A percentile compares a stretch with the other conserved stretches of the same genome.
These are phyloP conservation scores for Scutellaria baicalensis DNA, from an alignment of 257 asterid genomes.

Conservation along the genomic window DNA sequence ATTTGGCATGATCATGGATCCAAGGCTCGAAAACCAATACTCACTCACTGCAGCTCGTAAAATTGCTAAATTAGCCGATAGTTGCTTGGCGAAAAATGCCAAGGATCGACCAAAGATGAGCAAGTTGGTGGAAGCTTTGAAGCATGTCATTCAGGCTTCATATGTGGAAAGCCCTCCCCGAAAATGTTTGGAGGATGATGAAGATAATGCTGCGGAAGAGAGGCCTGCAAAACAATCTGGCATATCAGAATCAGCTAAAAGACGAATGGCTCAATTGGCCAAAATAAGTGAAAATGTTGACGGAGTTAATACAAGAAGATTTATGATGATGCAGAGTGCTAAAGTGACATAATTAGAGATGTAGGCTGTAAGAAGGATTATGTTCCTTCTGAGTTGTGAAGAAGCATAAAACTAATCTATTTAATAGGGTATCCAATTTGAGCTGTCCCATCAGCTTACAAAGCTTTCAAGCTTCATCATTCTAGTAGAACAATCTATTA, in stretches of 20 bases:
- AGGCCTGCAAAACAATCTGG: slow-evolving; percentile 27
- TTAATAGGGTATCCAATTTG: background rate
- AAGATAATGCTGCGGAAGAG: slow-evolving; percentile 30
- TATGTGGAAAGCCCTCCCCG: slow-evolving; percentile 31
- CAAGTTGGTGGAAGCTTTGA: slow-evolving; percentile 60
- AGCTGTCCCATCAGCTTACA: background rate
- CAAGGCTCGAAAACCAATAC: slow-evolving; percentile 63
- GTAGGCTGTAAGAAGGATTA: background rate
- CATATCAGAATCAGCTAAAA: slow-evolving; percentile 34
- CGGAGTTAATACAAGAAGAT: slow-evolving; percentile 45
- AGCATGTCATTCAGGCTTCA: slow-evolving; percentile 32
- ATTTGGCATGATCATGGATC: slow-evolving; percentile 61
- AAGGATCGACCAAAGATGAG: slow-evolving; percentile 85
- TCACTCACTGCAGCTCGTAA: slow-evolving; percentile 48
- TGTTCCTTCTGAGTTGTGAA: background rate
- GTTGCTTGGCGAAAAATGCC: slow-evolving; percentile 57
- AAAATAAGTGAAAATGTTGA: slow-evolving; percentile 63
- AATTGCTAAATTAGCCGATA: slow-evolving; percentile 65
- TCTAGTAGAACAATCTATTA: too few species aligned
- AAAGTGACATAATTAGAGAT: slow-evolving; percentile 24
- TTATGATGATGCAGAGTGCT: slow-evolving; percentile 67
- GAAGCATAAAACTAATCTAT: background rate
- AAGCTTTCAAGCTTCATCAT: background rate
- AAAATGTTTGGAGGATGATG: slow-evolving; percentile 17
- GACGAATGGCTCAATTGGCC: slow-evolving; percentile 73